phyloP scores from a whole-genome alignment of 352 stramenopile species.

The Bremia lactucae region DNA sequence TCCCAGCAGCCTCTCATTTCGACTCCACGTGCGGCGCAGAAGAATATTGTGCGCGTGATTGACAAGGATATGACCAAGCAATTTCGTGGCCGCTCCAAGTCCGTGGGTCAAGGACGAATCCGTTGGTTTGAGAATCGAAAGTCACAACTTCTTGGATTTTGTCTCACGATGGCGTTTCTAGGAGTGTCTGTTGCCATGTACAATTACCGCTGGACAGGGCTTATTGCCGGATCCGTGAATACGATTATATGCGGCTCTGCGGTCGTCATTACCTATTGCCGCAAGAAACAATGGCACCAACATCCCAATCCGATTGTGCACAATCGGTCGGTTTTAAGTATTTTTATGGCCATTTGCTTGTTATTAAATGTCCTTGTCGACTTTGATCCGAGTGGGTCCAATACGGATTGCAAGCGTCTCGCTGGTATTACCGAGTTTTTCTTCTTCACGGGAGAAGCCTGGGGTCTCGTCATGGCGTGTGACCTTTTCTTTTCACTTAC shows the following conservation, averaged over 20 bases:
- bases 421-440: constrained; percentile 84
- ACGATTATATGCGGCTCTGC: constrained; percentile 81
- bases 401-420: constrained; percentile 52
- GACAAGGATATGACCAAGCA: constrained; percentile 86
- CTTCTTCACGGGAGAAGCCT: constrained; percentile 81
- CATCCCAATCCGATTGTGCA: constrained; percentile 85
- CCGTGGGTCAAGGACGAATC: constrained; percentile 57
- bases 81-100: constrained; percentile 70
- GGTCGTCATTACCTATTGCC: constrained; percentile 79
- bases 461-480: constrained; percentile 82
- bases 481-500: constrained; percentile 84
- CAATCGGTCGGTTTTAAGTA: constrained; percentile 71
- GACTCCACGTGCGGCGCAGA: constrained; percentile 39
- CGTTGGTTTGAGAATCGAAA: constrained; percentile 86
- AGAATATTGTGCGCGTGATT: constrained; percentile 83
- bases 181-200: constrained; percentile 81
- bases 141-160: constrained; percentile 77
- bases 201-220: constrained; percentile 78
- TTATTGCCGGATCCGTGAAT: constrained; percentile 82
- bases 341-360: constrained; percentile 78
- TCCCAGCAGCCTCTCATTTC: constrained; percentile 58
- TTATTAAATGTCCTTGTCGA: constrained; percentile 76
- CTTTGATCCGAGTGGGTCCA: constrained; percentile 51
- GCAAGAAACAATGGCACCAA: constrained; percentile 84
- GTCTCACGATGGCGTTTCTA: constrained; percentile 78